Base-by-base conservation (phyloP, 2,329 filamentous ascomycete species). In the Uncinocarpus reesii region DNA sequence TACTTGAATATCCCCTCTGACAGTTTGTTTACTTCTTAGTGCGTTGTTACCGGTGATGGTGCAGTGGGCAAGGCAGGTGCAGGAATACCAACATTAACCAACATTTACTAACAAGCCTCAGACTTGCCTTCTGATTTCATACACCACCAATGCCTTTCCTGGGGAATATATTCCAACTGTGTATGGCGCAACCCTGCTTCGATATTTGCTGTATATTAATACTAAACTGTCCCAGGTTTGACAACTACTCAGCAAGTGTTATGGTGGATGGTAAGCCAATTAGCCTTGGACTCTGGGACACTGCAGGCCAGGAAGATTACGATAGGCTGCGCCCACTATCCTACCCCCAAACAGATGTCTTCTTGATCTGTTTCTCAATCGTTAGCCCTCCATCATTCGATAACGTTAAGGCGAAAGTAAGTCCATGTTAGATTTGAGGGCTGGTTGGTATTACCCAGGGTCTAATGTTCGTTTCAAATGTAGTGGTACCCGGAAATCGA, bases 121-220 rank as follows among this genome's bases (percentile, higher is more conserved):
- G 90, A 98, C 92, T 77, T 98, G 92, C 76, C 82, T 98, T 52
- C 82, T 98, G 62, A 98, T 98, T 67, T 96, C 90, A 46, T 98
- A 98, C 74, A 96, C 92, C 55, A 98, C 92, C 55, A 98, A 96
- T 74, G 92, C 92, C 57, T 98, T 98, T 69, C 92, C 92, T n/a
- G 92, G 92, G 69, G 92, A 98, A 77, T 98, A 98, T 71, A 96
- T 98, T 60, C 92, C 92, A 58, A 98, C 92, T 61, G 92, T 98
- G 66, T 69, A 57, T 59, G 66, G 67, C 23, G n/a, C 48, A 40
- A 55, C 40, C 8, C 6, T 16, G n/a, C 18, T 13, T 13, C 13
- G 11, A 13, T 32, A 28, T 23, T 18, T 34, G 2, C 31, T 11
- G 2, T 7, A n/a, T 20, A 40, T 31, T n/a, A 23, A 7, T 29